Conservation (phyloP, 1,284 basidiomycete species). For the Chondrostereum purpureum region DNA sequence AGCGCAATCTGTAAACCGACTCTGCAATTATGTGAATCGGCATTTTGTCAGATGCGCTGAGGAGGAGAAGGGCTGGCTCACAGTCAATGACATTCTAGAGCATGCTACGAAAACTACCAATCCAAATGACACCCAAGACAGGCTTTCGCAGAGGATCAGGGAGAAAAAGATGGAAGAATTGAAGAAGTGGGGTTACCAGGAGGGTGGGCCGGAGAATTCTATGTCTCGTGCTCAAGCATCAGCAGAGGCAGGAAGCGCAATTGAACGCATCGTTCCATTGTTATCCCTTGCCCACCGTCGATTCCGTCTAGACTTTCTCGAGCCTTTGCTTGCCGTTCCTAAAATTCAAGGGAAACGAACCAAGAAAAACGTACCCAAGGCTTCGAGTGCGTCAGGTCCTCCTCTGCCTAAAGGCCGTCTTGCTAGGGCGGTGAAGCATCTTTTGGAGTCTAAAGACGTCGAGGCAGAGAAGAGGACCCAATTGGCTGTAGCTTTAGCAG, state of each 20-base stretch:
- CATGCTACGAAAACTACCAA: constrained; percentile 50
- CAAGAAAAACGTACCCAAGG: constrained; percentile 34
- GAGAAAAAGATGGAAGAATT: constrained; percentile 57
- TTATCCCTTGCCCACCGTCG: constrained; percentile 57
- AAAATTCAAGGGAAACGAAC: constrained; percentile 48
- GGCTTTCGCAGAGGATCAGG: constrained; percentile 47
- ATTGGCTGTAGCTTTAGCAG: constrained; percentile 45
- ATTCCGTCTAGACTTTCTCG: constrained; percentile 65
- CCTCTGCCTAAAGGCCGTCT: constrained; percentile 56
- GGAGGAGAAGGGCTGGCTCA: constrained; percentile 72
- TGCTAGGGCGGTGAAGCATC: constrained; percentile 55
- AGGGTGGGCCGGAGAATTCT: constrained; percentile 40
- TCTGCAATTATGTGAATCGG: constrained; percentile 72
- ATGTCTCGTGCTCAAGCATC: constrained; percentile 54
- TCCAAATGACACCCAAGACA: constrained; percentile 47
- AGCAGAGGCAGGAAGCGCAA: constrained; percentile 64
- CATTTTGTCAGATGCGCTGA: constrained; percentile 73
- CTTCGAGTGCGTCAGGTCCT: constrained; percentile 24
- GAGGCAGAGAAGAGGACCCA: constrained; percentile 39
- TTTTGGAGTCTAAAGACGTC: constrained; percentile 47
- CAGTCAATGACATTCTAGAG: constrained; percentile 57
- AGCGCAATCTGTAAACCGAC: constrained; percentile 57
- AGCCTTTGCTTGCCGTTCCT: constrained; percentile 60
- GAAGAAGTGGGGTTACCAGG: constrained; percentile 61
- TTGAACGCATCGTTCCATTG: constrained; percentile 59